Evolutionary conservation across 441 rosid genomes (phyloP).

Genomic region (Biscutella auriculata): DNA sequence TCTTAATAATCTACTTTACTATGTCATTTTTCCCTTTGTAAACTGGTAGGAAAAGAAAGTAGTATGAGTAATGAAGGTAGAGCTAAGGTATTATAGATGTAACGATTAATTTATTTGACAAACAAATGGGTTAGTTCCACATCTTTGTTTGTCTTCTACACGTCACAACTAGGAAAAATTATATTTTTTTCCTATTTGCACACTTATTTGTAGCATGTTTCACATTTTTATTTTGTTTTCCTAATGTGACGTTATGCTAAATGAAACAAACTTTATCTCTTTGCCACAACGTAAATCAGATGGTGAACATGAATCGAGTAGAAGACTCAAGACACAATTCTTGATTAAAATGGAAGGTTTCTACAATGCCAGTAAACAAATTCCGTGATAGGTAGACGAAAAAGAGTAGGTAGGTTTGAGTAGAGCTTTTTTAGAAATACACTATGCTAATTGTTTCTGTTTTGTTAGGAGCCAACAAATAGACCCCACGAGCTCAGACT

Average conservation of each 20-base stretch:
- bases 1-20: no score
- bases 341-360: conserved; percentile 98
- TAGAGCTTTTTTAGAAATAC: no score
- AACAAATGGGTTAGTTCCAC: conserved; percentile 78
- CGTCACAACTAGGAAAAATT: neutral
- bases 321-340: conserved; percentile 90
- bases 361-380: conserved; percentile 73
- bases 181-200: neutral
- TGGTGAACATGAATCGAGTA: conserved; percentile 94
- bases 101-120: no score
- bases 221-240: neutral
- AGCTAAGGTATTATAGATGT: no score
- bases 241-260: conserved; percentile 1
- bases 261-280: neutral
- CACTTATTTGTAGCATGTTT: conserved; percentile 36
- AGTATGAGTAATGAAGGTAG: no score
- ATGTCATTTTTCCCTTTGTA: no score
- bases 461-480: no score
- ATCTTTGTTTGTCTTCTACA: conserved; percentile 1
- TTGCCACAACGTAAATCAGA: conserved; percentile 82
- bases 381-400: conserved; percentile 73
- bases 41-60: no score
- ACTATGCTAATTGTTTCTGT: no score
- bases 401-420: neutral
- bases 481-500: no score